Evolutionary conservation across 164 flowering plant species (phyloP).

Genomic region (Pachysandra terminalis): DNA sequence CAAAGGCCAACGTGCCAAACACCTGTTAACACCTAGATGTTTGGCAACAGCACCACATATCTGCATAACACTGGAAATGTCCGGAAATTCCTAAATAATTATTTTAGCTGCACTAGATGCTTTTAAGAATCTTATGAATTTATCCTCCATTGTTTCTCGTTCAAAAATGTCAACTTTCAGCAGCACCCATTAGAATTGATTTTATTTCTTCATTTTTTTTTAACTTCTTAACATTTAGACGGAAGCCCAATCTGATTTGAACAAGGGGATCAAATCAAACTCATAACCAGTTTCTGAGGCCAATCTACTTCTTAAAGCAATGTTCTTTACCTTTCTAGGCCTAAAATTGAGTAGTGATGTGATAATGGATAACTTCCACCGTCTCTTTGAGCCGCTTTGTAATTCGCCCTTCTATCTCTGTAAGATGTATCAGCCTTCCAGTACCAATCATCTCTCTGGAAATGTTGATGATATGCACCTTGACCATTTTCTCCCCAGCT

Average conservation of each 20-base stretch:
- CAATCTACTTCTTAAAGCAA: not conserved
- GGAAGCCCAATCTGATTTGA: not conserved
- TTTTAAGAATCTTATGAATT: too few species aligned
- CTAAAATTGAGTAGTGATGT: conserved; percentile 86
- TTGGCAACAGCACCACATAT: too few species aligned
- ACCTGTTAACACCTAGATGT: too few species aligned
- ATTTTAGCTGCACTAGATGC: too few species aligned
- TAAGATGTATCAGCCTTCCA: conserved; percentile 69
- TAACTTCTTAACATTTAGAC: too few species aligned
- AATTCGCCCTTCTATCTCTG: conserved; percentile 43
- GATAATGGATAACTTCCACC: conserved; percentile 49
- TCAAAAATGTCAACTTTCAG: not conserved
- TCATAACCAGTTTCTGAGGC: not conserved
- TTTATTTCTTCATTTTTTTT: too few species aligned
- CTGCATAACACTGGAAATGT: too few species aligned
- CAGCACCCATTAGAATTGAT: too few species aligned
- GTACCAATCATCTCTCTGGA: conserved; percentile 82
- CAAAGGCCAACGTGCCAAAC: too few species aligned
- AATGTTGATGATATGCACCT: conserved; percentile 75
- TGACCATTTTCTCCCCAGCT: conserved; percentile 76
- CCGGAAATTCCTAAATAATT: too few species aligned
- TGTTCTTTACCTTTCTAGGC: conserved; percentile 78
- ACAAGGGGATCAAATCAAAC: not conserved
- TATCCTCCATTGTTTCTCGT: too few species aligned
- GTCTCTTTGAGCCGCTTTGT: conserved; percentile 42